Evolutionary conservation across 495 filamentous ascomycete species (phyloP).

Genomic region (Daldinia loculata): DNA sequence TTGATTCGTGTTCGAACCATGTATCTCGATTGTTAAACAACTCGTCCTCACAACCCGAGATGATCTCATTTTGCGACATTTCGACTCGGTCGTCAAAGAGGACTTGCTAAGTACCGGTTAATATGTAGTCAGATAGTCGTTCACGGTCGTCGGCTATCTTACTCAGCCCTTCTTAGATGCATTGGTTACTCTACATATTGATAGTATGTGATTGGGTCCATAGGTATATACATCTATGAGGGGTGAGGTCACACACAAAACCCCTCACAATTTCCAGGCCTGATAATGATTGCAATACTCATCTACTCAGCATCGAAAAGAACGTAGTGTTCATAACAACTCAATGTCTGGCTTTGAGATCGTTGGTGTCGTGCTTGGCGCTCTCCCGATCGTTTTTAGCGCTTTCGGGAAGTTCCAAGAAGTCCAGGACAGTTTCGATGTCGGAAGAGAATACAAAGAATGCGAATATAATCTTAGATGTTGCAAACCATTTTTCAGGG

Average conservation of each 20-base stretch:
- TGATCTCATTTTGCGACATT: neutral
- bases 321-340: neutral
- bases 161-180: neutral
- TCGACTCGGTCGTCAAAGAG: neutral
- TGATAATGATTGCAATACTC: neutral
- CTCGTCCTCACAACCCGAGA: neutral
- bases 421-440: neutral
- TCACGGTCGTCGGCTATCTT: neutral
- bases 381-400: neutral
- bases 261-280: neutral
- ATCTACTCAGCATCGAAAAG: neutral
- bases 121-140: neutral
- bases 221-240: neutral
- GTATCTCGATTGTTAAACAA: constrained; percentile 40
- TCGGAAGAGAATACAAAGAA: neutral
- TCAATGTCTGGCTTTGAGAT: neutral
- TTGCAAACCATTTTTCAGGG: neutral
- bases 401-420: neutral
- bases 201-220: neutral
- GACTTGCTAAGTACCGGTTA: neutral
- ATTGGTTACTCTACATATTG: neutral
- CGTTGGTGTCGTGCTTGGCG: neutral
- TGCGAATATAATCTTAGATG: neutral
- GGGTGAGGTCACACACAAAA: neutral
- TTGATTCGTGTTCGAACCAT: constrained; percentile 30